Conservation (phyloP, 1,284 basidiomycete species). For the Cutaneotrichosporon sp. region DNA sequence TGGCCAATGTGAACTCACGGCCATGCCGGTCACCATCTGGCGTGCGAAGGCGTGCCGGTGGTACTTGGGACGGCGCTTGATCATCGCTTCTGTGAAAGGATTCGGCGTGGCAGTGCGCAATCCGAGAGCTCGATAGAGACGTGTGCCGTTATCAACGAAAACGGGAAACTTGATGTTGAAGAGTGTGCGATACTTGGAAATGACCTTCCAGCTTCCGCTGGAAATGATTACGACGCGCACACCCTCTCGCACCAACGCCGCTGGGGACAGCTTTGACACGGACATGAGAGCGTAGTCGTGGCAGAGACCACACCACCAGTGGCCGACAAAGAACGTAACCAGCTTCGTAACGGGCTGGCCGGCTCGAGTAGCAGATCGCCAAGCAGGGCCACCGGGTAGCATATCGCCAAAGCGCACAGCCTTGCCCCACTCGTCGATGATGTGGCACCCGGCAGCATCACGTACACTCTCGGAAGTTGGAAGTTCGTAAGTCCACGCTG, state of each 20-base stretch:
- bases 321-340: slow-evolving; percentile 43
- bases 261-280: slow-evolving; percentile 36
- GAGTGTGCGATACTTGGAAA: slow-evolving; percentile 42
- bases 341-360: slow-evolving; percentile 12
- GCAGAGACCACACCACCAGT: slow-evolving; percentile 48
- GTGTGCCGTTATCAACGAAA: slow-evolving; percentile 41
- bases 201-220: slow-evolving; percentile 45
- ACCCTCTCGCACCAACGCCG: slow-evolving; percentile 32
- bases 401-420: not conserved
- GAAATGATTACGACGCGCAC: slow-evolving; percentile 42
- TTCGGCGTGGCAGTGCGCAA: slow-evolving; percentile 20
- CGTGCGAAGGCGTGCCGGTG: slow-evolving; percentile 5
- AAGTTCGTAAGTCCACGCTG: not conserved
- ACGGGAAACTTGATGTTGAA: slow-evolving; percentile 46
- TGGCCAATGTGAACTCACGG: not conserved
- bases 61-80: slow-evolving; percentile 8
- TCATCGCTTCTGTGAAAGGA: slow-evolving; percentile 6
- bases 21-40: slow-evolving; percentile 9
- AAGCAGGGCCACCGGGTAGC: not conserved
- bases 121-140: slow-evolving; percentile 42
- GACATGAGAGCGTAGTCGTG: slow-evolving; percentile 46
- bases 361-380: not conserved
- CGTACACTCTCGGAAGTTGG: not conserved
- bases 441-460: not conserved
- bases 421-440: slow-evolving; percentile 4